Evolutionary conservation across 768 basidiomycete genomes (phyloP), one percentile per base, ranked within the genome.

Genomic region (Suillus subalutaceus): DNA sequence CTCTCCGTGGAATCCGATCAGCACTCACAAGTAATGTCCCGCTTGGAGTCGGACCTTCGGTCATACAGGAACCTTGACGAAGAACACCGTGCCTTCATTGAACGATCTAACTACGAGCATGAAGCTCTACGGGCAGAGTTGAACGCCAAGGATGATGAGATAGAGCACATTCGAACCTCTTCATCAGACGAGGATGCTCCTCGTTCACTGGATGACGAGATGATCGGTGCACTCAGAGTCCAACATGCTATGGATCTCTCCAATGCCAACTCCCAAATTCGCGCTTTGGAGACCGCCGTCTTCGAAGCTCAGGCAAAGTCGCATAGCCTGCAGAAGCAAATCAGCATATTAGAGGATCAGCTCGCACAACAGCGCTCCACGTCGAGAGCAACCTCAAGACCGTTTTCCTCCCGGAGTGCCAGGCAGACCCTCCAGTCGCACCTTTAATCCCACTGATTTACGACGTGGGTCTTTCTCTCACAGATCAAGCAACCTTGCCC

Each of bases 161-260:
- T 92, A 63, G 85, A 88, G 68, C 83, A 80, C 46, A 80, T 90
- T 15, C 79, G 76, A 50, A 79, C 78, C 32, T 79, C 83, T 35
- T 78, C 84, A 3, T 72, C 79, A 0, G 72, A 74, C n/a, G 73
- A 79, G 4, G 73, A 79, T 61, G 75, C 74, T 2, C 76, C 84
- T 37, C 83, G 83, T 56, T 88, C 90, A 35, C 79, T 94, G 43
- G 88, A 91, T 77, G 86, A 86, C 71, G 93, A 94, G 78, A 84
- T 94, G 80, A 75, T 93, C 23, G 84, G 85, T 65, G 86, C 89
- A 32, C 77, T 91, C 41, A 83, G 71, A 56, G 91, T 94, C 72
- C 90, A 93, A 68, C 91, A 94, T 71, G 83, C 85, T 15, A 84
- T 96, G 65, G 93, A 94, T 66, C 82, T 96, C 8, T 95, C 93